These are phyloP conservation scores for Lachancea nothofagi DNA, from an alignment of 805 yeast species.

Conservation along the genomic window DNA sequence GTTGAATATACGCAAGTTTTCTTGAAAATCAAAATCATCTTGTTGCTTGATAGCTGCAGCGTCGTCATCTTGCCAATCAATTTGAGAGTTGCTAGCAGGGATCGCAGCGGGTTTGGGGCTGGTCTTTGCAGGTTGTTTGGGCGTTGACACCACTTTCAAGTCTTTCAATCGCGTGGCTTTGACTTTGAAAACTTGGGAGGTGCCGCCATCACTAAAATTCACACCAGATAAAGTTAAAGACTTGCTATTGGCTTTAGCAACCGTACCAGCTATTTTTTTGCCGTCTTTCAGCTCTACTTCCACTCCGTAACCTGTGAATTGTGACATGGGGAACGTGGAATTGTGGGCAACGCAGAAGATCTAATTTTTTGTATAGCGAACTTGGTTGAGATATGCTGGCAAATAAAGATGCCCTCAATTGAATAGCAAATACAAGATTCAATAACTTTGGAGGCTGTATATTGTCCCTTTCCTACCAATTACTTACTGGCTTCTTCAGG, in stretches of 20 bases:
- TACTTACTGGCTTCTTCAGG: too few relatives aligned
- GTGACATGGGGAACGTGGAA: slow-evolving; percentile 25
- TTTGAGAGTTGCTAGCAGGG: slow-evolving; percentile 23
- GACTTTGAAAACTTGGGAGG: slow-evolving; percentile 32
- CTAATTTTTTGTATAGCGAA: too few relatives aligned
- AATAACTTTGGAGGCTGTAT: too few relatives aligned
- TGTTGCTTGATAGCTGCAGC: slow-evolving; percentile 42
- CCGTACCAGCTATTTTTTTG: slow-evolving; percentile 36
- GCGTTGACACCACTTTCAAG: slow-evolving; percentile 31
- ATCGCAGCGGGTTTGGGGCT: background rate
- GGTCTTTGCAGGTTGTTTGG: slow-evolving; percentile 1
- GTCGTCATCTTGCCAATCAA: slow-evolving; percentile 47
- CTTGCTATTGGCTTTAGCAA: slow-evolving; percentile 39
- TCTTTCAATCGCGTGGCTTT: slow-evolving; percentile 33
- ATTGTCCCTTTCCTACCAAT: too few relatives aligned
- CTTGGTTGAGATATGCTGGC: too few relatives aligned
- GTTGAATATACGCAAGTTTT: slow-evolving; percentile 76
- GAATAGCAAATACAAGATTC: too few relatives aligned
- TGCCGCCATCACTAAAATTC: slow-evolving; percentile 27
- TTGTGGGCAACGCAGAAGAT: background rate
- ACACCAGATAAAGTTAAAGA: slow-evolving; percentile 38
- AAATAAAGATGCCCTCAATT: too few relatives aligned
- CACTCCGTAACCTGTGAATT: slow-evolving; percentile 44
- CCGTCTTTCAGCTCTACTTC: slow-evolving; percentile 41
- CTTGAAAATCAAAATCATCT: slow-evolving; percentile 79